These are phyloP conservation scores for Pichia sp. DNA, from an alignment of 1,139 yeast genomes.

Conservation along the genomic window DNA sequence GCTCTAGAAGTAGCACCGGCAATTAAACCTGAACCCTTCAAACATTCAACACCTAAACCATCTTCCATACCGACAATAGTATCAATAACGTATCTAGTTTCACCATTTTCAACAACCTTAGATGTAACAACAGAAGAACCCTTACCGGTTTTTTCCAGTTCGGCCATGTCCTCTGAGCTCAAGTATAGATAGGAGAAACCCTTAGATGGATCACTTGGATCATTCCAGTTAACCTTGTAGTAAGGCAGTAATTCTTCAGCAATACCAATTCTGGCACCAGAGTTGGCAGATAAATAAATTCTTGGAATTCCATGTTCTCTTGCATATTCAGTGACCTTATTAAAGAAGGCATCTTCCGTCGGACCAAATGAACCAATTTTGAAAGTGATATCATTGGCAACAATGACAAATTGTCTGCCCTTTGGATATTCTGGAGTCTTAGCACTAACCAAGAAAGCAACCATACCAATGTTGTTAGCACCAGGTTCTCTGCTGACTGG, in stretches of 20 bases:
- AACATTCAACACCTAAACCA: slow-evolving; percentile 97
- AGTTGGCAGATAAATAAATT: slow-evolving; percentile 91
- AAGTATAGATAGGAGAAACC: slow-evolving; percentile 90
- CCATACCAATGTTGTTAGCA: slow-evolving; percentile 94
- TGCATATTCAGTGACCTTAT: slow-evolving; percentile 88
- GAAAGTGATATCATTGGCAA: slow-evolving; percentile 95
- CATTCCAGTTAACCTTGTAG: slow-evolving; percentile 92
- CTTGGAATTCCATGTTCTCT: slow-evolving; percentile 90
- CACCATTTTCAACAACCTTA: slow-evolving; percentile 77
- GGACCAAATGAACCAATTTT: slow-evolving; percentile 99
- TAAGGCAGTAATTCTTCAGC: slow-evolving; percentile 92
- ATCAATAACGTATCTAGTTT: slow-evolving; percentile 73
- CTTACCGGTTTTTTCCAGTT: slow-evolving; percentile 57
- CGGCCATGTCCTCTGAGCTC: slow-evolving; percentile 60
- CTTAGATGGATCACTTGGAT: slow-evolving; percentile 64
- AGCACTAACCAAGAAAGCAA: slow-evolving; percentile 85
- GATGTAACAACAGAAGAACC: slow-evolving; percentile 68
- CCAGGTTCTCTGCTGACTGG: slow-evolving; percentile 96
- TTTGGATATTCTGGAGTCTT: slow-evolving; percentile 97
- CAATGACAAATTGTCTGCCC: slow-evolving; percentile 87
- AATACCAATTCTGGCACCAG: slow-evolving; percentile 98
- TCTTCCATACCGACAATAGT: slow-evolving; percentile 91
- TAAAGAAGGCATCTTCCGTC: slow-evolving; percentile 87
- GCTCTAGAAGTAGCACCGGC: slow-evolving; percentile 99
- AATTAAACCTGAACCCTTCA: slow-evolving; percentile 94